Evolutionary conservation across 495 filamentous ascomycete genomes (phyloP).

Genomic region (Annulohypoxylon moriforme): DNA sequence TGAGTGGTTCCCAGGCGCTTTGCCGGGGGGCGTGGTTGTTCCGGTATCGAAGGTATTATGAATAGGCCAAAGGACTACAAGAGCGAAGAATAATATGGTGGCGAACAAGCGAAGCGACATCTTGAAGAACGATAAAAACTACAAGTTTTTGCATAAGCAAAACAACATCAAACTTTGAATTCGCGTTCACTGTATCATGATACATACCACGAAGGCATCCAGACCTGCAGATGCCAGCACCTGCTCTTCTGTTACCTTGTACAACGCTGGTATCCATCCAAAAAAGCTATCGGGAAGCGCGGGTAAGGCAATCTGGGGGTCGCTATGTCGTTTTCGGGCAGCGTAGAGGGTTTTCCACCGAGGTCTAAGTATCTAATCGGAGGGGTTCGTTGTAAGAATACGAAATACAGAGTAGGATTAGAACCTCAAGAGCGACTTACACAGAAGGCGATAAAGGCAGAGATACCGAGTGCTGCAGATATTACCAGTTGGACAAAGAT

Average conservation of each 20-base stretch:
- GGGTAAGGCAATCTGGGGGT: slow-evolving; percentile 79
- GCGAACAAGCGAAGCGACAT: slow-evolving; percentile 88
- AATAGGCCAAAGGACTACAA: slow-evolving; percentile 83
- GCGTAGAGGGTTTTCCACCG: slow-evolving; percentile 95
- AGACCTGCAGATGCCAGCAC: slow-evolving; percentile 90
- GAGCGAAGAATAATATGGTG: slow-evolving; percentile 81
- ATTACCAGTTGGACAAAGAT: slow-evolving; percentile 65
- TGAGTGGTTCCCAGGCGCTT: slow-evolving; percentile 13
- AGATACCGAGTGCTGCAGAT: slow-evolving; percentile 61
- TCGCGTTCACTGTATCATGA: not conserved
- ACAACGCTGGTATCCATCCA: slow-evolving; percentile 94
- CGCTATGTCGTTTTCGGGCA: slow-evolving; percentile 78
- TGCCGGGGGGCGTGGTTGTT: slow-evolving; percentile 16
- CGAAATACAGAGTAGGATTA: no score
- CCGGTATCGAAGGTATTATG: slow-evolving; percentile 70
- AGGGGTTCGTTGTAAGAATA: no score
- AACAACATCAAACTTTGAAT: slow-evolving; percentile 3
- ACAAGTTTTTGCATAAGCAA: slow-evolving; percentile 14
- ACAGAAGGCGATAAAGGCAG: slow-evolving; percentile 65
- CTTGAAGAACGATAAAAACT: slow-evolving; percentile 95
- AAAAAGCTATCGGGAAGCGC: slow-evolving; percentile 87
- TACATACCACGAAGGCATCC: slow-evolving; percentile 90
- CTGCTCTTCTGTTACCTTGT: slow-evolving; percentile 87
- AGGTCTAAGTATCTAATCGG: slow-evolving; percentile 74
- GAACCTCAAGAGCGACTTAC: slow-evolving; percentile 50